Evolutionary conservation across 129 eudicot genomes (phyloP).

Genomic region (Apium graveolens): DNA sequence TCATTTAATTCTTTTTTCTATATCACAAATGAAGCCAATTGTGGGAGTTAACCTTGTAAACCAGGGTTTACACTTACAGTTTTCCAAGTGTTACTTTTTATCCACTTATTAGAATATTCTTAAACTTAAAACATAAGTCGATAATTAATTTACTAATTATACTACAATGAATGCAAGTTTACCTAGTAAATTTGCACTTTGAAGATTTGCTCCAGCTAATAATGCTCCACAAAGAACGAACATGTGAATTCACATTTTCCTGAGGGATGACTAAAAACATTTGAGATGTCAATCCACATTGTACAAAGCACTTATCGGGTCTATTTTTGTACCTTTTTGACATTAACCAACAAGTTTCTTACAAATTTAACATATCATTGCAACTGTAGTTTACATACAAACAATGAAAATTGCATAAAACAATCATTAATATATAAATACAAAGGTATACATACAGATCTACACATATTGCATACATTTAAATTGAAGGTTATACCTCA

Average conservation of each 20-base stretch:
- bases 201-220: constrained; percentile 93
- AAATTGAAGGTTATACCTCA: too few species aligned
- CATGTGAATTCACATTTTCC: constrained; percentile 97
- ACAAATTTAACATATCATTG: too few species aligned
- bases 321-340: background rate
- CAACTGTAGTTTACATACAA: too few species aligned
- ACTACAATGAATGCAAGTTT: background rate
- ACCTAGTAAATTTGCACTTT: constrained; percentile 97
- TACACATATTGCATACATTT: too few species aligned
- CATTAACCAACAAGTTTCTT: too few species aligned
- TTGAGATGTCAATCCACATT: constrained; percentile 23
- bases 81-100: background rate
- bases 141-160: background rate
- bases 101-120: too few species aligned
- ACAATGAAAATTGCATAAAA: too few species aligned
- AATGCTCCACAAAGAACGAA: constrained; percentile 93
- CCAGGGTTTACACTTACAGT: background rate
- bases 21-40: background rate
- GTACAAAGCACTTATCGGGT: background rate
- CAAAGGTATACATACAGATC: too few species aligned
- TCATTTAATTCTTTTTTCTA: background rate
- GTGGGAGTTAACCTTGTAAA: background rate
- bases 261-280: constrained; percentile 46
- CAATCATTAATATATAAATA: too few species aligned
- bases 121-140: background rate